phyloP scores from a whole-genome alignment of 2,329 filamentous ascomycete species.

The Phoma sp. region DNA sequence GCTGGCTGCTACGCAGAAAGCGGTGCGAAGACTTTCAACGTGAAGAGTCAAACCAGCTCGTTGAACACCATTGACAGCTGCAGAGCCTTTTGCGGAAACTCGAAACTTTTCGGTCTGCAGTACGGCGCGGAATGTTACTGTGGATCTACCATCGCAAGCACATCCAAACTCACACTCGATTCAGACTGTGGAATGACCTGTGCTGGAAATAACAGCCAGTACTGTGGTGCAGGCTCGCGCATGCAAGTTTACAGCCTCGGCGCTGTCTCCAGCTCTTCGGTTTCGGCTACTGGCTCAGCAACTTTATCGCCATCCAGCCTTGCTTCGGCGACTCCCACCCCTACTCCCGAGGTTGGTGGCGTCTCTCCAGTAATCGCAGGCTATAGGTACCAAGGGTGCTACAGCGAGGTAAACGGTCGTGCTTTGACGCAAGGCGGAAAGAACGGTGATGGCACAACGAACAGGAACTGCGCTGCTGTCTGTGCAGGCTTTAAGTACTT shows the following conservation, averaged over 20 bases:
- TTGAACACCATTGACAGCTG: constrained; percentile 12
- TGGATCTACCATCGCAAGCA: constrained; percentile 1
- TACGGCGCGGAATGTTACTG: constrained; percentile 32
- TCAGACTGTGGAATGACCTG: constrained; percentile 13
- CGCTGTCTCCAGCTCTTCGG: not conserved
- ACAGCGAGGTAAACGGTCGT: constrained; percentile 1
- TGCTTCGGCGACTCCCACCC: not conserved
- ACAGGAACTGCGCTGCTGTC: constrained; percentile 5
- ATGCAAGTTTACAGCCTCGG: constrained; percentile 14
- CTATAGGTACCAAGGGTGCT: constrained; percentile 5
- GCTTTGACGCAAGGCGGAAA: constrained; percentile 3
- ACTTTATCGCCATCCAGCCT: not conserved
- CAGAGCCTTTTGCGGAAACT: constrained; percentile 33
- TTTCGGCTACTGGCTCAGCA: not conserved
- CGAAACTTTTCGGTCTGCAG: constrained; percentile 41
- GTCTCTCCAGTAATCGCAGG: constrained; percentile 1
- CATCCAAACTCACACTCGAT: not conserved
- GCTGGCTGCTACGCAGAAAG: constrained; percentile 21
- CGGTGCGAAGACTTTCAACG: constrained; percentile 16
- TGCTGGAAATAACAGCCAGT: constrained; percentile 14
- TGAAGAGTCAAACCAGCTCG: constrained; percentile 5
- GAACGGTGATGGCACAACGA: constrained; percentile 1
- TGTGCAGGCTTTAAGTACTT: constrained; percentile 4
- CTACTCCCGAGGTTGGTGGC: not conserved
- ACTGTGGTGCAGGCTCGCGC: constrained; percentile 9